These are phyloP conservation scores for Microcyclospora tardicrescens DNA, from an alignment of 2,329 filamentous ascomycete species.

Conservation along the genomic window DNA sequence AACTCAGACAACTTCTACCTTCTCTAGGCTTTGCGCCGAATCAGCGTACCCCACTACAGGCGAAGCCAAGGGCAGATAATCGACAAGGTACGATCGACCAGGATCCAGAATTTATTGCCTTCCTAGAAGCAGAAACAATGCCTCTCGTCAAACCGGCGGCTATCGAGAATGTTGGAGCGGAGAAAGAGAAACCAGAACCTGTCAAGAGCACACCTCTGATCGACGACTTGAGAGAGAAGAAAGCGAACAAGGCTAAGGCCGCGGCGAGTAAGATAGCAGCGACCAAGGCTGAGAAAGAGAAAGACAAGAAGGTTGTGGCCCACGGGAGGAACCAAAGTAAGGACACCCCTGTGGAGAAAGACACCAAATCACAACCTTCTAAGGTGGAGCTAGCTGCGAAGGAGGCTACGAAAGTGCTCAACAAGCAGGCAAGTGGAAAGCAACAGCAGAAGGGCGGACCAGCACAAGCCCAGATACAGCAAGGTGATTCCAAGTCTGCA, in stretches of 20 bases:
- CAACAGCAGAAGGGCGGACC: constrained; percentile 4
- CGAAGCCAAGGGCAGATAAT: constrained; percentile 63
- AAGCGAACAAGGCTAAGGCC: constrained; percentile 54
- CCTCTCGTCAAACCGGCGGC: constrained; percentile 44
- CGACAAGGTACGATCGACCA: constrained; percentile 93
- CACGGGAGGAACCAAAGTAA: constrained; percentile 20
- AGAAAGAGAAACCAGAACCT: constrained; percentile 33
- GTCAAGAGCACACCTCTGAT: constrained; percentile 77
- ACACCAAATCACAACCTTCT: constrained; percentile 23
- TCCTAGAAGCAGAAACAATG: constrained; percentile 77
- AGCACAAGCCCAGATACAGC: constrained; percentile 18
- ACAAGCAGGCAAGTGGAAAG: constrained; percentile 28
- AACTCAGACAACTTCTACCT: constrained; percentile 60
- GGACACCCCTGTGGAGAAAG: constrained; percentile 25
- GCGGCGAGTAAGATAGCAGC: constrained; percentile 39
- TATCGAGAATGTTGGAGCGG: constrained; percentile 37
- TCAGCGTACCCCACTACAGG: constrained; percentile 60
- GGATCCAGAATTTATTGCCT: constrained; percentile 88
- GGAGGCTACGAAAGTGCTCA: constrained; percentile 47
- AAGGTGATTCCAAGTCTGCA: neutral
- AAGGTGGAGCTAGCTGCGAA: constrained; percentile 20
- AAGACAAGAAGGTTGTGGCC: constrained; percentile 7
- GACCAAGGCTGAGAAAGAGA: constrained; percentile 23
- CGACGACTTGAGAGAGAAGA: constrained; percentile 82
- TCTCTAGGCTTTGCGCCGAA: constrained; percentile 71